These are phyloP conservation scores for Amoeboaphelidium occidentale DNA, from an alignment of 371 early-diverging fungal genomes.

Conservation along the genomic window DNA sequence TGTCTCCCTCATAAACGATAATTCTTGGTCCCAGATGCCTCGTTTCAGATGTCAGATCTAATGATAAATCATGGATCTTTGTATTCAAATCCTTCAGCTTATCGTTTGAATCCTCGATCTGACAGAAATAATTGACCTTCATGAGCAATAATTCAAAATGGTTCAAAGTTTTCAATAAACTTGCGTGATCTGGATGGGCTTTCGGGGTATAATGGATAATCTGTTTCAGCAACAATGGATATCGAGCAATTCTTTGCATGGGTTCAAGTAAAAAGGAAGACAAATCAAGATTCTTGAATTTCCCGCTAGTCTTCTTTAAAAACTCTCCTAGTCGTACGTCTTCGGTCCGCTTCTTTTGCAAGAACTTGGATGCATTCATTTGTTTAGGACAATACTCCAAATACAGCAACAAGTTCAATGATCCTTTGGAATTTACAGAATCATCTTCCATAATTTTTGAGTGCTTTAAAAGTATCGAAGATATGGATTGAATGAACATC, in stretches of 20 bases:
- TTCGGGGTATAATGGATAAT: constrained; percentile 60
- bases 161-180: constrained; percentile 35
- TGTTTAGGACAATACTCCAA: constrained; percentile 38
- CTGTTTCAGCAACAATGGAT: constrained; percentile 64
- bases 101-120: constrained; percentile 39
- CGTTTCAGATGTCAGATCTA: constrained; percentile 32
- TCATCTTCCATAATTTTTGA: too few species aligned
- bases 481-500: too few species aligned
- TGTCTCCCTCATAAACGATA: constrained; percentile 50
- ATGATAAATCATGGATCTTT: constrained; percentile 7
- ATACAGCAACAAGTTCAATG: constrained; percentile 28
- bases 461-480: too few species aligned
- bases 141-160: constrained; percentile 38
- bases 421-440: constrained; percentile 1
- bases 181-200: constrained; percentile 45
- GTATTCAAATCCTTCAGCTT: constrained; percentile 35
- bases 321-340: constrained; percentile 9
- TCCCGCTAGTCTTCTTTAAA: constrained; percentile 11
- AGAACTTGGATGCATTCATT: constrained; percentile 26
- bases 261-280: constrained; percentile 67
- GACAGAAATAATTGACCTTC: constrained; percentile 49
- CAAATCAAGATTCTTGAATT: constrained; percentile 48
- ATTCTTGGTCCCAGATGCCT: constrained; percentile 31
- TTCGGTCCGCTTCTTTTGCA: constrained; percentile 29
- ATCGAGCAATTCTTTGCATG: constrained; percentile 78